Conservation (phyloP, 1,284 basidiomycete genomes). For the Tremellales sp. region DNA sequence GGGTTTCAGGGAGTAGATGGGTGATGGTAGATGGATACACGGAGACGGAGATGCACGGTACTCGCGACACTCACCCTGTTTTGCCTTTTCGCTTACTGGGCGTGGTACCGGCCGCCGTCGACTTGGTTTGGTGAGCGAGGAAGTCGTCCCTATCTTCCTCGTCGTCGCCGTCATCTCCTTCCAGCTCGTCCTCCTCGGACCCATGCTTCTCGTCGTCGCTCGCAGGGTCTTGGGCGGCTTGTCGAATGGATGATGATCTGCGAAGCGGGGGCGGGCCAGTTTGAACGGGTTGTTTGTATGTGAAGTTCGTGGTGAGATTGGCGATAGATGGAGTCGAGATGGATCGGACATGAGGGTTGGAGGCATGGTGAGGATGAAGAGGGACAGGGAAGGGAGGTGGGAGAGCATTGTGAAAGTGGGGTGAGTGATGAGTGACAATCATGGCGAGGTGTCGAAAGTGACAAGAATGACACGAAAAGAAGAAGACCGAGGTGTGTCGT, state of each 20-base stretch:
- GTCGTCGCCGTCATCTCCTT: conserved; percentile 13
- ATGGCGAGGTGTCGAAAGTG: background rate
- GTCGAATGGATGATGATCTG: conserved; percentile 32
- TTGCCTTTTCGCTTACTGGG: conserved; percentile 10
- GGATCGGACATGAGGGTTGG: background rate
- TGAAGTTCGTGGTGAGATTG: background rate
- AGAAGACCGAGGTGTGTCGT: background rate
- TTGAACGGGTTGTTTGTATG: background rate
- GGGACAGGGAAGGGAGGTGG: conserved; percentile 1
- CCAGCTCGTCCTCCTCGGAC: conserved; percentile 8
- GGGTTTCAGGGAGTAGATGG: too few relatives aligned
- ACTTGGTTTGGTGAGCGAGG: conserved; percentile 17
- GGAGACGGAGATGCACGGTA: background rate
- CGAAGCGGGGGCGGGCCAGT: conserved; percentile 5
- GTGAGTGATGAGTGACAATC: conserved; percentile 8
- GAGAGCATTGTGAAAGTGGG: conserved; percentile 3
- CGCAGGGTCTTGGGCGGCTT: conserved; percentile 20
- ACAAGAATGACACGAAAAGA: background rate
- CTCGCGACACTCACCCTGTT: conserved; percentile 6
- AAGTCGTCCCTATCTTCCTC: conserved; percentile 13
- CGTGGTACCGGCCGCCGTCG: background rate
- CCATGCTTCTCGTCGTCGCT: conserved; percentile 10
- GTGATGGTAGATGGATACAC: background rate
- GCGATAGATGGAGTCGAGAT: background rate
- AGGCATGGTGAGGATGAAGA: conserved; percentile 1